phyloP scores from a whole-genome alignment of 441 rosid species.

The Populus tomentosa region DNA sequence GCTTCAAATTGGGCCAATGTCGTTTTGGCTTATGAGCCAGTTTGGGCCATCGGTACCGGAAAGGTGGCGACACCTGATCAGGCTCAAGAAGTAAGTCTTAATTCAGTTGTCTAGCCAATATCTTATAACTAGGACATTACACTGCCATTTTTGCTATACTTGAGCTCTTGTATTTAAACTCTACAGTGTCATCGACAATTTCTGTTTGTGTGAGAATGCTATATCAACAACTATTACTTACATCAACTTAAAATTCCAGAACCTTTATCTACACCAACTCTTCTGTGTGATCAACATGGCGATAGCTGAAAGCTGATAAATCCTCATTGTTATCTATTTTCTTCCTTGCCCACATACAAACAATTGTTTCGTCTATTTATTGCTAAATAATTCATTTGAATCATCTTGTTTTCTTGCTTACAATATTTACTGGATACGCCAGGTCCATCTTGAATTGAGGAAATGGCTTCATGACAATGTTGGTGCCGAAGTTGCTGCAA shows the following conservation, averaged over 20 bases:
- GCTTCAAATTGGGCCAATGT: slow-evolving; percentile 49
- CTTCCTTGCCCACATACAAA: no score
- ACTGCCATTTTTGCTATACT: not conserved
- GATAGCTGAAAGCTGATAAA: not conserved
- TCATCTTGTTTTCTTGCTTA: not conserved
- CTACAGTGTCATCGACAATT: not conserved
- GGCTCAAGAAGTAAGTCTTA: slow-evolving; percentile 62
- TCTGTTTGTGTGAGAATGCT: not conserved
- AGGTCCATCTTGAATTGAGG: slow-evolving; percentile 62
- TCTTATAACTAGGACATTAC: not conserved
- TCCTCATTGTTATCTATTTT: not conserved
- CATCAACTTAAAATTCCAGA: not conserved
- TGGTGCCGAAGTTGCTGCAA: slow-evolving; percentile 48
- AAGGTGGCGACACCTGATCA: slow-evolving; percentile 79
- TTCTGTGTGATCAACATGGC: not conserved
- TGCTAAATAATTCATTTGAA: no score
- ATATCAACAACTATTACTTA: not conserved
- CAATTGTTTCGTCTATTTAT: no score
- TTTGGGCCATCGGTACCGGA: slow-evolving; percentile 85
- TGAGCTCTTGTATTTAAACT: not conserved
- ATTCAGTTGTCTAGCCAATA: not conserved
- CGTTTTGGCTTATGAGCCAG: slow-evolving; percentile 76
- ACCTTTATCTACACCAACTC: not conserved
- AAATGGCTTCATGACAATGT: slow-evolving; percentile 57
- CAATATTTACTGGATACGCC: slow-evolving; percentile 2